Base-by-base conservation (phyloP, 2,329 filamentous ascomycete genomes). In the Xylaria sp. region DNA sequence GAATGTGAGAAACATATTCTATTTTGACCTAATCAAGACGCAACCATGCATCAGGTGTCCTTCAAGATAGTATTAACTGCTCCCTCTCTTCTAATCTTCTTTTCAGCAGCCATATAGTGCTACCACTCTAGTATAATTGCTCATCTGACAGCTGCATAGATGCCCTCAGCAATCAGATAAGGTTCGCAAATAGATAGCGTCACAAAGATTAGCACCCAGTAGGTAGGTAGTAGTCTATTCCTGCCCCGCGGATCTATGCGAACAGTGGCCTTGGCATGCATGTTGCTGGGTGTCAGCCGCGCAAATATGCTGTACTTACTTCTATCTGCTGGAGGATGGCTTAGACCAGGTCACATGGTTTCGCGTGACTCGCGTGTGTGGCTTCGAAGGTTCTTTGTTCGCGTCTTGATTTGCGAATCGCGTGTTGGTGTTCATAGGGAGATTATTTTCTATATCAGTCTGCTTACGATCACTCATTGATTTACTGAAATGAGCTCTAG, bases 311-410 rank as follows among this genome's bases (percentile, higher is more conserved):
- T 33, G 31, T 33, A 2, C 7, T 9, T 49, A 49, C 20, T 49
- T 28, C 23, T 28, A 4, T 49, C 6, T 49, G 46, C 23, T 26
- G 42, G 42, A 20, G n/a, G 10, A 26, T 20, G 20, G 11, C n/a
- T 7, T 4, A 44, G 4, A 20, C 9, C 42, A 63, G 58, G 51
- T 63, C 51, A 63, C 61, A 57, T 57, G 51, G 40, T 40, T 49
- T 63, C 61, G 61, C 53, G 40, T 6, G 11, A 40, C 42, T 20
- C 10, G 53, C 51, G 61, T 56, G 61, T 56, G 40, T 36, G 17
- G 17, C 15, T 44, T 60, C 40, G 10, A n/a, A 6, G n/a, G 11
- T 48, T 60, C 10, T 17, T 40, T 15, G 11, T 15, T n/a, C 23
- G 23, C 48, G 46, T 53, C 23, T 15, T 53, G 46, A 26, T 44